Evolutionary conservation across 495 filamentous ascomycete genomes (phyloP).

Genomic region (Penicillium odoratum): DNA sequence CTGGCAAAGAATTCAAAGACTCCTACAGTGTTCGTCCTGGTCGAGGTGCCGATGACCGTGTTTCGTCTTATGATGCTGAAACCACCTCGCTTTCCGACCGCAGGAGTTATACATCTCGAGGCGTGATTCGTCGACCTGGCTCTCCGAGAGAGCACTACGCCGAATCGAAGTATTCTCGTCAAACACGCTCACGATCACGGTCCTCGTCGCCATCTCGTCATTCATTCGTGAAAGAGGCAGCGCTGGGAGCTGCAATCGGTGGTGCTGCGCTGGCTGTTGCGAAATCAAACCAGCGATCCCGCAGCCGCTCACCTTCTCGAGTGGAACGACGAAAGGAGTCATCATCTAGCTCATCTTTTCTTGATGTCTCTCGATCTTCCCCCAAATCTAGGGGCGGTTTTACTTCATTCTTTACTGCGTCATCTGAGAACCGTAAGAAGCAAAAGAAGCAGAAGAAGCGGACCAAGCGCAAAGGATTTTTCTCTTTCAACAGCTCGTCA

Average conservation of each 20-base stretch:
- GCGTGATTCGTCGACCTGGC: constrained; percentile 37
- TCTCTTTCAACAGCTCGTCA: constrained; percentile 60
- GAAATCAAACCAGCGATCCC: constrained; percentile 31
- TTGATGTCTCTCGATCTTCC: constrained; percentile 33
- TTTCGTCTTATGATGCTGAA: constrained; percentile 37
- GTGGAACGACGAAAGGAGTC: constrained; percentile 34
- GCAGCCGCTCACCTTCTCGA: constrained; percentile 34
- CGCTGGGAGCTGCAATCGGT: constrained; percentile 49
- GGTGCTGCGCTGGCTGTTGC: constrained; percentile 36
- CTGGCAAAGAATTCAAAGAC: constrained; percentile 57
- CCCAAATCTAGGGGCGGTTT: constrained; percentile 34
- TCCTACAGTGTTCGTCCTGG: constrained; percentile 58
- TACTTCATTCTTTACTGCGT: constrained; percentile 50
- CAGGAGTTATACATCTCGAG: constrained; percentile 47
- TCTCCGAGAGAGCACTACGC: constrained; percentile 33
- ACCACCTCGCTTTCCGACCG: constrained; percentile 38
- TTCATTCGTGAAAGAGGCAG: constrained; percentile 43
- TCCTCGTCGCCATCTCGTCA: constrained; percentile 43
- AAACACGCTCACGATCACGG: constrained; percentile 46
- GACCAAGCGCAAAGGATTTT: constrained; percentile 54
- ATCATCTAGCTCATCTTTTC: constrained; percentile 35
- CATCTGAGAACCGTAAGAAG: constrained; percentile 47
- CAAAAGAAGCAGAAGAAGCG: constrained; percentile 32
- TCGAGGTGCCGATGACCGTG: constrained; percentile 31
- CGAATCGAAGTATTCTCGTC: constrained; percentile 25